These are phyloP conservation scores for Asterophora lycoperdoides DNA, from an alignment of 768 basidiomycete genomes.

Conservation along the genomic window DNA sequence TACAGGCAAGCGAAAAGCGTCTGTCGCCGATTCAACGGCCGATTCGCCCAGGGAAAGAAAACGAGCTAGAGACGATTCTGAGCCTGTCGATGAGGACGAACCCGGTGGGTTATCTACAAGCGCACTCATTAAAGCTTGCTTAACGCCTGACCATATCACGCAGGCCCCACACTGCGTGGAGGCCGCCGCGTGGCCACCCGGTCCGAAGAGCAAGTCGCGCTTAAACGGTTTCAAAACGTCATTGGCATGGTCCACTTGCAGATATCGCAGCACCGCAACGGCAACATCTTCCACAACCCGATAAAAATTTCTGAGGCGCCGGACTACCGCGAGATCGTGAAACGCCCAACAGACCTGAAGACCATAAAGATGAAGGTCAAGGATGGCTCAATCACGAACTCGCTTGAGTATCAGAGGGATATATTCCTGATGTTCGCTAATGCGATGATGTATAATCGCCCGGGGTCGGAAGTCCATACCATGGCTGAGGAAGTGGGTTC, in stretches of 20 bases:
- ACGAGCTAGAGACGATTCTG: slow-evolving; percentile 62
- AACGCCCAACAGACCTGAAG: slow-evolving; percentile 93
- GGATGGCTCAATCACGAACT: slow-evolving; percentile 76
- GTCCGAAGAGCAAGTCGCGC: slow-evolving; percentile 48
- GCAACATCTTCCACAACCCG: slow-evolving; percentile 87
- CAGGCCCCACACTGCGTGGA: slow-evolving; percentile 23
- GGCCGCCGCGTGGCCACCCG: slow-evolving; percentile 31
- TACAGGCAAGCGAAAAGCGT: slow-evolving; percentile 64
- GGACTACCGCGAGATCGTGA: slow-evolving; percentile 89
- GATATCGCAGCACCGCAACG: slow-evolving; percentile 82
- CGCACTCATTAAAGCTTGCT: neutral
- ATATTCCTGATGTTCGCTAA: slow-evolving; percentile 94
- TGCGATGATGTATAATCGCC: slow-evolving; percentile 94
- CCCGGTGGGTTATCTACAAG: slow-evolving; percentile 29
- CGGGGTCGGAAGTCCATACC: slow-evolving; percentile 76
- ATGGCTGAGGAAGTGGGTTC: slow-evolving; percentile 87
- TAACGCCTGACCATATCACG: neutral
- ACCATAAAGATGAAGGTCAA: slow-evolving; percentile 85
- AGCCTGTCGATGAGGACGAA: slow-evolving; percentile 64
- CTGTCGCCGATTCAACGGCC: slow-evolving; percentile 43
- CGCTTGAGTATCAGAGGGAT: slow-evolving; percentile 86
- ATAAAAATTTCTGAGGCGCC: slow-evolving; percentile 87
- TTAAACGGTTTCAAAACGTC: slow-evolving; percentile 76
- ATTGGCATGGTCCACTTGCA: slow-evolving; percentile 78
- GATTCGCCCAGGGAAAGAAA: slow-evolving; percentile 53